A percentile compares a stretch with the other conserved stretches of the same genome.
These are phyloP conservation scores for Rhododendron ovatum DNA, from an alignment of 148 eudicot genomes.

Conservation along the genomic window DNA sequence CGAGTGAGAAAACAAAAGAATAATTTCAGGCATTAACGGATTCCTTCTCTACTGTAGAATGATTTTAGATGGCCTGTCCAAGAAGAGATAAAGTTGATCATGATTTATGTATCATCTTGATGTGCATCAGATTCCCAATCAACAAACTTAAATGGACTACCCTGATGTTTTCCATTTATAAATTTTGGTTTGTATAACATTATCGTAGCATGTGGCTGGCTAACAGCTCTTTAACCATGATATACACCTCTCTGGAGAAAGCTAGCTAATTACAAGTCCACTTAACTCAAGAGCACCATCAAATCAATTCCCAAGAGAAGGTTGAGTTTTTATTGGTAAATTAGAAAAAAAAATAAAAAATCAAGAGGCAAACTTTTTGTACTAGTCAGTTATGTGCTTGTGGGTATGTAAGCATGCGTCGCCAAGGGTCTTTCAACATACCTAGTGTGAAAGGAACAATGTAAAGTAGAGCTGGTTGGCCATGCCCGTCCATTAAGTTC, in stretches of 20 bases:
- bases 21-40: background rate
- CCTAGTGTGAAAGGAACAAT: conserved; percentile 96
- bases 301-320: background rate
- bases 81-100: background rate
- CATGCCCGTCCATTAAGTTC: conserved; percentile 99
- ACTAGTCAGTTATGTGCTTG: background rate
- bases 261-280: background rate
- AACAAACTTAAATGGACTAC: background rate
- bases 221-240: background rate
- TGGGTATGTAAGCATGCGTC: background rate
- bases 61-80: background rate
- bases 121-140: background rate
- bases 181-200: background rate
- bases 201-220: background rate
- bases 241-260: background rate
- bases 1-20: background rate
- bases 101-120: background rate
- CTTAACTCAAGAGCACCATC: background rate
- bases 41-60: background rate
- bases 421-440: conserved; percentile 21
- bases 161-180: background rate
- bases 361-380: background rate
- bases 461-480: conserved; percentile 99
- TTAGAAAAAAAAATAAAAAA: background rate
- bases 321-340: background rate